Base-by-base conservation (phyloP, 257 asterid genomes). In the Scutellaria minor region DNA sequence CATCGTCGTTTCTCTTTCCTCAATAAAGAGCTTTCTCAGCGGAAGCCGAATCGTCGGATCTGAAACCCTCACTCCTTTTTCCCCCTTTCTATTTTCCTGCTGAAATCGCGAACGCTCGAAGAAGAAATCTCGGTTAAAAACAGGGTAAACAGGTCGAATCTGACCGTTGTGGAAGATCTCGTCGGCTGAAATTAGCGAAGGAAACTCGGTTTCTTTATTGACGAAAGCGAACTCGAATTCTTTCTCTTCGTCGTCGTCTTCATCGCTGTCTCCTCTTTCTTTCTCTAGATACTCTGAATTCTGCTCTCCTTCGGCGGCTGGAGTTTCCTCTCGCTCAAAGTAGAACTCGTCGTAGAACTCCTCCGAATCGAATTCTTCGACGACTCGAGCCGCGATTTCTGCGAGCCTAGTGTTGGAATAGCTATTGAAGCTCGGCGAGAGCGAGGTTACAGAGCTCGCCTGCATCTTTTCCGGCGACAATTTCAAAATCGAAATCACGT, bases 151-250 rank as follows among this genome's bases (percentile, higher is more conserved):
- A 9, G 94, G 87, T 10, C 89, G 88, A 78, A 91, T 89, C 87
- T 82, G 88, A 15, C 96, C 94, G 84, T 91, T 79, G 62, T 58
- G 79, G 85, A 87, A 89, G 71, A 89, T 81, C 62, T 91, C 92
- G 9, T 89, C 96, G 0, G 93, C 93, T 0, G 87, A 77, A 64
- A 79, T 78, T 3, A 85, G 88, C 6, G 90, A 82, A 3, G 83
- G 31, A 9, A 72, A 54, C 3, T 70, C 79, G 1, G 83, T 72
- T 46, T 71, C 83, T 4, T 74, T 40, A 18, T 74, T 45, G 31
- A 64, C 75, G 64, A 81, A 74, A 42, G 86, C 81, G 67, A 87
- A 85, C 68, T 83, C 84, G 22, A 78, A 82, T 13, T 81, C 88
- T 5, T 77, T 82, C 6, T 76, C 84, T 14, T 72, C 84, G 37